A percentile compares a stretch with the other conserved stretches of the same genome.
Evolutionary conservation across 2,329 filamentous ascomycete species (phyloP).

Genomic region (Talaromyces marneffei): DNA sequence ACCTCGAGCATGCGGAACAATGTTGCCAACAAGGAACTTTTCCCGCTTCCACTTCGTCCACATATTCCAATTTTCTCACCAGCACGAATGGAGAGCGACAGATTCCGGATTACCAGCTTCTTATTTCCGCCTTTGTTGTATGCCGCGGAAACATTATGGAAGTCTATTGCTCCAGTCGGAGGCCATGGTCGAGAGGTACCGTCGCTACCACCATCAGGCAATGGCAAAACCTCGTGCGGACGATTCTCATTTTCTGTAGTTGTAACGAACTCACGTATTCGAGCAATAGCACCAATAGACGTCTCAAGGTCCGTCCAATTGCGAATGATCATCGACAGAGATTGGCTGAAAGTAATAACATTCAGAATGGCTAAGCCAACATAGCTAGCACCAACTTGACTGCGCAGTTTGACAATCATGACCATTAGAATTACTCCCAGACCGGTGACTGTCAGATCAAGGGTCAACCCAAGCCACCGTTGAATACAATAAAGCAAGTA

Average conservation of each 20-base stretch:
- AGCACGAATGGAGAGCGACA: conserved; percentile 42
- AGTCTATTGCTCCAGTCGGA: conserved; percentile 37
- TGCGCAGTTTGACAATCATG: conserved; percentile 43
- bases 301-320: conserved; percentile 56
- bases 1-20: conserved; percentile 42
- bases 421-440: conserved; percentile 46
- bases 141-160: conserved; percentile 39
- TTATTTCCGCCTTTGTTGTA: conserved; percentile 26
- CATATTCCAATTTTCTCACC: conserved; percentile 40
- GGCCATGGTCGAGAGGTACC: conserved; percentile 39
- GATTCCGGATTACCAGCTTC: conserved; percentile 38
- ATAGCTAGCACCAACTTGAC: conserved; percentile 43
- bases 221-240: neutral
- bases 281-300: conserved; percentile 51
- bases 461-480: conserved; percentile 50
- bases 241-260: conserved; percentile 24
- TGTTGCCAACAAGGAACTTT: conserved; percentile 39
- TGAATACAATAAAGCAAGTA: conserved; percentile 55
- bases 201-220: conserved; percentile 28
- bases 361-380: conserved; percentile 51
- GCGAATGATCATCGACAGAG: conserved; percentile 45
- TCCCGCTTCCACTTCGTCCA: conserved; percentile 35
- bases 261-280: conserved; percentile 49
- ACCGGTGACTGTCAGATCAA: conserved; percentile 46
- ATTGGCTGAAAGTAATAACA: conserved; percentile 49